These are phyloP conservation scores for Metschnikowia vanudenii DNA, from an alignment of 805 yeast species.

Conservation along the genomic window DNA sequence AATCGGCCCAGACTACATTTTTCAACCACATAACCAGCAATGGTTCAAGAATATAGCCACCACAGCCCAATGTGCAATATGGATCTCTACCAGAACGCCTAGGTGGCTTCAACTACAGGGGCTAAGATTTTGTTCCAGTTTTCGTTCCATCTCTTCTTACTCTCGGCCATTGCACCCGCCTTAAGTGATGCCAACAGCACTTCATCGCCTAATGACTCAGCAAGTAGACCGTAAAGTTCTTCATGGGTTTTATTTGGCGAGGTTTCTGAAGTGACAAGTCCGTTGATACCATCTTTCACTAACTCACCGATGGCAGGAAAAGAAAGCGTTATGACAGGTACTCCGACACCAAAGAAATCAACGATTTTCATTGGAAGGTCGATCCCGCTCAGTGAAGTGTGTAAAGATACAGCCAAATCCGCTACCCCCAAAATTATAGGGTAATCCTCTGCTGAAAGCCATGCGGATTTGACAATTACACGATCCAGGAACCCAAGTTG, in stretches of 20 bases:
- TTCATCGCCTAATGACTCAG: conserved; percentile 29
- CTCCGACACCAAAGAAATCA: conserved; percentile 93
- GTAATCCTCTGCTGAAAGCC: conserved; percentile 80
- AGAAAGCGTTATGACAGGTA: conserved; percentile 79
- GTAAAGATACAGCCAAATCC: conserved; percentile 87
- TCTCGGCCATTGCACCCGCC: conserved; percentile 72
- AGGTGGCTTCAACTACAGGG: conserved; percentile 19
- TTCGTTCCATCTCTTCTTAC: conserved; percentile 66
- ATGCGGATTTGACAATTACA: conserved; percentile 60
- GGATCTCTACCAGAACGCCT: no score
- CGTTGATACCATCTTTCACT: conserved; percentile 68
- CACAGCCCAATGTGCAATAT: no score
- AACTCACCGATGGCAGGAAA: conserved; percentile 80
- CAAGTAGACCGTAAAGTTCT: conserved; percentile 28
- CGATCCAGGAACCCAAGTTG: conserved; percentile 43
- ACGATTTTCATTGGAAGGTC: conserved; percentile 97
- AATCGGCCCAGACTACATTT: no score
- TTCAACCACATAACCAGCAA: no score
- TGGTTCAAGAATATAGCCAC: no score
- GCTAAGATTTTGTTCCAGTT: conserved; percentile 62
- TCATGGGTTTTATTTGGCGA: conserved; percentile 11
- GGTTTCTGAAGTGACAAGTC: conserved; percentile 40
- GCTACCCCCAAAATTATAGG: conserved; percentile 73
- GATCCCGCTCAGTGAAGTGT: conserved; percentile 86
- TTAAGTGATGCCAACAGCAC: conserved; percentile 43